Evolutionary conservation across 441 rosid species (phyloP).

Genomic region (Aquilaria agallochum): DNA sequence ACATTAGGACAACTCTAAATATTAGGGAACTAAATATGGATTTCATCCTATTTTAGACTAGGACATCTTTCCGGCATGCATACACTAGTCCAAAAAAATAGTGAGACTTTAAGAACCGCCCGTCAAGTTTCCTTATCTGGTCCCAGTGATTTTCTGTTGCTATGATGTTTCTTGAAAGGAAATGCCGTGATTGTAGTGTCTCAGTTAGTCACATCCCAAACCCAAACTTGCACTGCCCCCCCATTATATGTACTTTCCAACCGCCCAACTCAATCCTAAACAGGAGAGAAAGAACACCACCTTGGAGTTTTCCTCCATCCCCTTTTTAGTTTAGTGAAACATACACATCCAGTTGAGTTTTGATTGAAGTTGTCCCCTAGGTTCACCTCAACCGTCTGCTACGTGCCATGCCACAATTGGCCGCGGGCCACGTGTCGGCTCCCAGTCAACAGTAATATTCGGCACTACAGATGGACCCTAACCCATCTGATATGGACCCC

Average conservation of each 20-base stretch:
- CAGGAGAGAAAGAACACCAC: slow-evolving; percentile 15
- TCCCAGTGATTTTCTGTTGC: neutral
- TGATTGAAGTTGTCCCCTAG: slow-evolving; percentile 14
- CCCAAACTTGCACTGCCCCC: slow-evolving; percentile 16
- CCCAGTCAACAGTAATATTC: neutral
- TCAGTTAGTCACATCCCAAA: slow-evolving; percentile 36
- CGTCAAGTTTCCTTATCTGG: too few relatives aligned
- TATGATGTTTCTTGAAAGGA: slow-evolving; percentile 19
- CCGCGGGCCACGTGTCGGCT: slow-evolving; percentile 7
- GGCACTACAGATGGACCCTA: neutral
- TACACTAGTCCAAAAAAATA: too few relatives aligned
- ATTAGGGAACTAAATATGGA: too few relatives aligned
- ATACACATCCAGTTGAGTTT: slow-evolving; percentile 10
- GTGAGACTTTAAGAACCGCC: too few relatives aligned
- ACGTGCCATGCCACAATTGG: slow-evolving; percentile 5
- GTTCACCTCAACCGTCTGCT: neutral
- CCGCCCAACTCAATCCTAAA: slow-evolving; percentile 6
- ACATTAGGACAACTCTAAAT: too few relatives aligned
- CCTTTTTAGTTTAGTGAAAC: slow-evolving; percentile 4
- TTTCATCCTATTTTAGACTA: too few relatives aligned
- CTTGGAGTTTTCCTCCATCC: slow-evolving; percentile 21
- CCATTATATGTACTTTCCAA: slow-evolving; percentile 15
- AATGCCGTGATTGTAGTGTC: slow-evolving; percentile 30
- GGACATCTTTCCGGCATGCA: too few relatives aligned
- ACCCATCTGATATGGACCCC: slow-evolving; percentile 10